Evolutionary conservation across 78 protist genomes (phyloP).

Genomic region (Dictyostelium firmibasis): DNA sequence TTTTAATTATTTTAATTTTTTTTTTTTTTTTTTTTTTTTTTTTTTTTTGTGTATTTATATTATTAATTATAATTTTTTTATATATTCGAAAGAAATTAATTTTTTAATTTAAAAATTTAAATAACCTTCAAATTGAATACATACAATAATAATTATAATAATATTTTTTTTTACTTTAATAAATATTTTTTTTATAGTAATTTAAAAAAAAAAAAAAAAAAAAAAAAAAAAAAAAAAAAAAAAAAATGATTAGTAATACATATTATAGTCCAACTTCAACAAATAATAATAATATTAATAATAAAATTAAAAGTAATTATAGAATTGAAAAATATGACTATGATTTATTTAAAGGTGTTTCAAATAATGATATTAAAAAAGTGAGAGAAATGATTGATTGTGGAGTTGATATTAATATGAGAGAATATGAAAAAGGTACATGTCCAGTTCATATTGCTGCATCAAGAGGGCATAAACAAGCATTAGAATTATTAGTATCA

Average conservation of each 20-base stretch:
- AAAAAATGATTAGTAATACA: neutral
- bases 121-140: neutral
- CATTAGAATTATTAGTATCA: conserved; percentile 38
- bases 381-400: conserved; percentile 63
- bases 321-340: conserved; percentile 50
- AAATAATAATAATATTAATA: neutral
- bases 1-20: neutral
- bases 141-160: too few species aligned
- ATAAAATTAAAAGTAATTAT: neutral
- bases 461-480: conserved; percentile 59
- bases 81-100: neutral
- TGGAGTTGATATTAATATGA: conserved; percentile 66
- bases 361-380: conserved; percentile 50
- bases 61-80: too few species aligned
- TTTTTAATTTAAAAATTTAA: too few species aligned
- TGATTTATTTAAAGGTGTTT: conserved; percentile 44
- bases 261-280: neutral
- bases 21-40: too few species aligned
- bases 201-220: neutral
- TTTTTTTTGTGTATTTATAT: too few species aligned
- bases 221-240: neutral
- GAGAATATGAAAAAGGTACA: conserved; percentile 65
- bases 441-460: conserved; percentile 61
- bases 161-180: too few species aligned
- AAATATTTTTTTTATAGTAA: neutral